Conservation (phyloP, 805 yeast species). For the Cyberlindnera euphorbiae region DNA sequence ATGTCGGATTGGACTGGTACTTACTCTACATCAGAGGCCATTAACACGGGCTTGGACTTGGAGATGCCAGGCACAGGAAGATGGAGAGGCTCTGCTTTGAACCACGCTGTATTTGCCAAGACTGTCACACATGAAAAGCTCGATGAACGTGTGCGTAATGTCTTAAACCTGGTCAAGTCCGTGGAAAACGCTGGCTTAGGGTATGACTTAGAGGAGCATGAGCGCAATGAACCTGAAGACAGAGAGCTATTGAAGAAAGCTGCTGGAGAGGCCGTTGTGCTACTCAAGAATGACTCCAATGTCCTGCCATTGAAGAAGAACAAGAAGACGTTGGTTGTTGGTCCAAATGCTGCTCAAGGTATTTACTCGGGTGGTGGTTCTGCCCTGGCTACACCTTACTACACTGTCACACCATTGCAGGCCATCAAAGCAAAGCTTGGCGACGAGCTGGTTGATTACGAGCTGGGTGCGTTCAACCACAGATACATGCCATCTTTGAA, state of each 20-base stretch:
- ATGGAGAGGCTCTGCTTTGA: slow-evolving; percentile 36
- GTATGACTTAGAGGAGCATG: slow-evolving; percentile 33
- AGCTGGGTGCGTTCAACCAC: slow-evolving; percentile 34
- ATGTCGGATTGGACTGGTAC: slow-evolving; percentile 67
- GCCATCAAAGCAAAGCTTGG: slow-evolving; percentile 33
- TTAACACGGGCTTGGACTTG: slow-evolving; percentile 52
- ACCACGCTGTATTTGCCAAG: slow-evolving; percentile 32
- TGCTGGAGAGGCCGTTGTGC: slow-evolving; percentile 49
- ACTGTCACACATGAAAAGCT: slow-evolving; percentile 36
- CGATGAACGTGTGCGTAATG: slow-evolving; percentile 44
- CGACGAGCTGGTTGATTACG: slow-evolving; percentile 19
- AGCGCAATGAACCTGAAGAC: slow-evolving; percentile 41
- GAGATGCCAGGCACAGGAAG: slow-evolving; percentile 63
- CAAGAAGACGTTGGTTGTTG: slow-evolving; percentile 46
- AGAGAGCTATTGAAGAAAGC: slow-evolving; percentile 33
- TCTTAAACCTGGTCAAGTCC: slow-evolving; percentile 43
- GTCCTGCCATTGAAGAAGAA: slow-evolving; percentile 43
- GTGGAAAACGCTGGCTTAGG: slow-evolving; percentile 39
- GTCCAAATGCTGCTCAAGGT: slow-evolving; percentile 51
- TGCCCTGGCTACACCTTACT: slow-evolving; percentile 46
- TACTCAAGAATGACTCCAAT: slow-evolving; percentile 47
- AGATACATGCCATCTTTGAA: slow-evolving; percentile 29
- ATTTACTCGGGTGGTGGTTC: slow-evolving; percentile 61
- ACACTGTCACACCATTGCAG: slow-evolving; percentile 43
- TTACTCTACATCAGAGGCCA: slow-evolving; percentile 40